These are phyloP conservation scores for Odontarrhena argentea DNA, from an alignment of 345 rosid genomes.

Conservation along the genomic window DNA sequence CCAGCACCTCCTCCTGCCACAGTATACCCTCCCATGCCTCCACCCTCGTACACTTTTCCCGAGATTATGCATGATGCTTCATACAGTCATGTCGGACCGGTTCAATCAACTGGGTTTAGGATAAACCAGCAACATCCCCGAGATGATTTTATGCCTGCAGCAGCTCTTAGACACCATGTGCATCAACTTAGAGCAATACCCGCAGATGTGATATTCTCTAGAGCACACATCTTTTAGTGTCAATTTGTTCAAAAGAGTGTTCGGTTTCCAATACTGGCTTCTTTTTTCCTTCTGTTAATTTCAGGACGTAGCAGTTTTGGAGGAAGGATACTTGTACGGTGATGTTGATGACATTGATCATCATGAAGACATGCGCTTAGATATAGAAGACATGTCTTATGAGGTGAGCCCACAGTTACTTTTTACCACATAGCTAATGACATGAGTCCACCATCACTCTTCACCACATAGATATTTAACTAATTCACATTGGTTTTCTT, in stretches of 20 bases:
- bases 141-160: conserved; percentile 44
- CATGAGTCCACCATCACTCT: conserved; percentile 5
- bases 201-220: conserved; percentile 53
- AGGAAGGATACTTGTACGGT: conserved; percentile 54
- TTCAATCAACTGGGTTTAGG: conserved; percentile 54
- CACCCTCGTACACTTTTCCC: conserved; percentile 47
- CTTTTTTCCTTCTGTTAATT: conserved; percentile 20
- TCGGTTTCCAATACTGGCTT: background rate
- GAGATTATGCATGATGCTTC: conserved; percentile 50
- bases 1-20: conserved; percentile 48
- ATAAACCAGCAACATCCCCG: conserved; percentile 47
- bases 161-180: conserved; percentile 51
- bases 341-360: conserved; percentile 56
- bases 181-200: conserved; percentile 64
- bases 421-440: background rate
- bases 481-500: conserved; percentile 9
- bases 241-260: conserved; percentile 19
- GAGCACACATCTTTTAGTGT: conserved; percentile 8
- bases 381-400: conserved; percentile 88
- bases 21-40: conserved; percentile 55
- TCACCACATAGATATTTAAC: background rate
- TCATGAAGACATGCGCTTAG: conserved; percentile 93
- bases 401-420: conserved; percentile 52
- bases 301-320: conserved; percentile 72
- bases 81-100: conserved; percentile 55